These are phyloP conservation scores for Penicillium fuscoglaucum DNA, from an alignment of 2,329 filamentous ascomycete species.

Conservation along the genomic window DNA sequence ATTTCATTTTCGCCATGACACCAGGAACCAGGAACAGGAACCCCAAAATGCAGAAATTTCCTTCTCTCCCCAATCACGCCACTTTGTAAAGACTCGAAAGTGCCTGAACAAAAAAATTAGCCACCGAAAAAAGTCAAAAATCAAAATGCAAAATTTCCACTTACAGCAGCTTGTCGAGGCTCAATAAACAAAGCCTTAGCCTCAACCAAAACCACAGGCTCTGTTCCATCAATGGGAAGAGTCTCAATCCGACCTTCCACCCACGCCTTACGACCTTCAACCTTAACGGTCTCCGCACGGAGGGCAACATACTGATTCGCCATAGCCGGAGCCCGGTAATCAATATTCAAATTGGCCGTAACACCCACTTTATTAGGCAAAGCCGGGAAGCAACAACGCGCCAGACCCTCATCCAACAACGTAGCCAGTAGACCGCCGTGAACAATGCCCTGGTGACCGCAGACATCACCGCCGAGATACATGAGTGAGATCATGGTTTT, in stretches of 20 bases:
- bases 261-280: conserved; percentile 93
- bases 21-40: conserved; percentile 24
- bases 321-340: conserved; percentile 79
- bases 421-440: conserved; percentile 93
- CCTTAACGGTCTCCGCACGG: conserved; percentile 74
- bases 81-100: conserved; percentile 31
- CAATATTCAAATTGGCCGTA: conserved; percentile 78
- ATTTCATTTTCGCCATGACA: conserved; percentile 1
- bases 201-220: conserved; percentile 70
- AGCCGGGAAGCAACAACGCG: conserved; percentile 81
- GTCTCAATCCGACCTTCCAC: conserved; percentile 85
- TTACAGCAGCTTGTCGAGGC: conserved; percentile 75
- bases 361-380: conserved; percentile 79
- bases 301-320: conserved; percentile 77
- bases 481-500: conserved; percentile 70
- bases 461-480: conserved; percentile 76
- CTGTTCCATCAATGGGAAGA: conserved; percentile 63
- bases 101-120: conserved; percentile 15
- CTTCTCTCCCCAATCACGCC: conserved; percentile 11
- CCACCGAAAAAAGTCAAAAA: neutral
- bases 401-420: conserved; percentile 85
- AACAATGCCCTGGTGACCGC: conserved; percentile 85
- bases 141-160: conserved; percentile 32
- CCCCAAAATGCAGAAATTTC: conserved; percentile 4
- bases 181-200: conserved; percentile 86